These are phyloP conservation scores for Drechslerella dactyloides DNA, from an alignment of 2,329 filamentous ascomycete species.

Conservation along the genomic window DNA sequence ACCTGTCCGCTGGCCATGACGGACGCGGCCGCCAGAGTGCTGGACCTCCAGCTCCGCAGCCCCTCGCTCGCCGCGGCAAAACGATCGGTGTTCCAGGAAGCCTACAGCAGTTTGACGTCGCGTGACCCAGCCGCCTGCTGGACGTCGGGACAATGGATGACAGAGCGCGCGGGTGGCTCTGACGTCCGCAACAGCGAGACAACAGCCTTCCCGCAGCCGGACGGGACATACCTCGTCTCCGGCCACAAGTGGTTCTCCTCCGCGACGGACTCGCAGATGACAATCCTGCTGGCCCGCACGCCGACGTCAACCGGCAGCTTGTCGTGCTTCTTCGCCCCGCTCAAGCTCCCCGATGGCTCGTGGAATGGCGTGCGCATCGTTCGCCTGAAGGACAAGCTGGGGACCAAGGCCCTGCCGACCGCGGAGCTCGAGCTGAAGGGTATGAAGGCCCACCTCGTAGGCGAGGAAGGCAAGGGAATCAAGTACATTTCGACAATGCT, in stretches of 20 bases:
- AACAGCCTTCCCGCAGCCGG: constrained; percentile 60
- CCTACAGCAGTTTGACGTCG: constrained; percentile 64
- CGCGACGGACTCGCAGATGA: constrained; percentile 70
- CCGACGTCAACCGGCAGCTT: constrained; percentile 61
- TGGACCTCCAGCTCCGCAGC: constrained; percentile 29
- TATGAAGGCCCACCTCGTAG: constrained; percentile 72
- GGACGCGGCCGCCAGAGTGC: constrained; percentile 42
- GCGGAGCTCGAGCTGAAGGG: constrained; percentile 71
- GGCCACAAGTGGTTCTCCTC: constrained; percentile 77
- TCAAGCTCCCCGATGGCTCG: constrained; percentile 61
- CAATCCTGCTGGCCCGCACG: constrained; percentile 69
- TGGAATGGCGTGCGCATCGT: constrained; percentile 73
- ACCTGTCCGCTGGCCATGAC: constrained; percentile 71
- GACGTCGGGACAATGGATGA: constrained; percentile 82
- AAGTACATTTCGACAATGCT: constrained; percentile 72
- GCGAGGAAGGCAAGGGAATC: constrained; percentile 70
- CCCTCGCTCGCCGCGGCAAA: constrained; percentile 28
- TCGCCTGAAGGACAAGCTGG: constrained; percentile 74
- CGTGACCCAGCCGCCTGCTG: constrained; percentile 64
- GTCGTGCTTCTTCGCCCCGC: constrained; percentile 70
- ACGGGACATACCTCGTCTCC: constrained; percentile 68
- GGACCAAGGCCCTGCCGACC: constrained; percentile 72
- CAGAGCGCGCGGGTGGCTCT: constrained; percentile 71
- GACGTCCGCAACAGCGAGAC: constrained; percentile 74
- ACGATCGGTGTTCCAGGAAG: constrained; percentile 62